phyloP scores from a whole-genome alignment of 2,329 filamentous ascomycete species.

The Gremmenia infestans region DNA sequence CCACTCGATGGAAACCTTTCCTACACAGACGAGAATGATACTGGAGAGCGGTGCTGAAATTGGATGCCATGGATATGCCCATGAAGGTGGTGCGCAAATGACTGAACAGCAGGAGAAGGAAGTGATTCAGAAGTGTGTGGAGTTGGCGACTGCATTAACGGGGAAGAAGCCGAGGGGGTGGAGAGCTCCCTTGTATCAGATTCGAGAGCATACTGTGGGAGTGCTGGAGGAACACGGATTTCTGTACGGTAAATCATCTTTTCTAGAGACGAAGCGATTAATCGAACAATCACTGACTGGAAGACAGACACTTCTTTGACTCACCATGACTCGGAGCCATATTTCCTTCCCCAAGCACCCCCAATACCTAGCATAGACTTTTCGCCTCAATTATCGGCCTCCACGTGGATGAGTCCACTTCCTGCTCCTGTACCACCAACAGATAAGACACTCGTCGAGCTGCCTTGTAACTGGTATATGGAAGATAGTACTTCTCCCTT shows the following conservation, averaged over 20 bases:
- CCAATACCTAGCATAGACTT: constrained; percentile 39
- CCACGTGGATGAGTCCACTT: constrained; percentile 43
- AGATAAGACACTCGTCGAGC: constrained; percentile 38
- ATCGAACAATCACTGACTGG: neutral
- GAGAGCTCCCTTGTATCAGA: constrained; percentile 47
- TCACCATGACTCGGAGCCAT: constrained; percentile 46
- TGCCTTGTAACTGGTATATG: constrained; percentile 46
- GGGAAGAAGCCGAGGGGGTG: constrained; percentile 45
- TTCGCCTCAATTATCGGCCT: constrained; percentile 27
- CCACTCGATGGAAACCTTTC: constrained; percentile 54
- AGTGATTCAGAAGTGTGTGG: constrained; percentile 44
- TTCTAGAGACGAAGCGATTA: neutral
- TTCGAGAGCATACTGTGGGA: constrained; percentile 43
- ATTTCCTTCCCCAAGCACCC: constrained; percentile 39
- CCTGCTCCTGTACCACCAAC: constrained; percentile 24
- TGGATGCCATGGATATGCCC: constrained; percentile 29
- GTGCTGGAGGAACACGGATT: constrained; percentile 45
- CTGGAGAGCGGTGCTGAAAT: constrained; percentile 49
- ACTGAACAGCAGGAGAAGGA: constrained; percentile 45
- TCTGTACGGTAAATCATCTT: constrained; percentile 34
- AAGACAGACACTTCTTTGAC: constrained; percentile 42
- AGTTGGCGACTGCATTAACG: constrained; percentile 37
- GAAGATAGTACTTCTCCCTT: constrained; percentile 36
- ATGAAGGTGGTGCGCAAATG: constrained; percentile 38
- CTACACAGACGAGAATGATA: constrained; percentile 44